Evolutionary conservation across 1,284 basidiomycete genomes (phyloP).

Genomic region (Salmacisia buchloeana): DNA sequence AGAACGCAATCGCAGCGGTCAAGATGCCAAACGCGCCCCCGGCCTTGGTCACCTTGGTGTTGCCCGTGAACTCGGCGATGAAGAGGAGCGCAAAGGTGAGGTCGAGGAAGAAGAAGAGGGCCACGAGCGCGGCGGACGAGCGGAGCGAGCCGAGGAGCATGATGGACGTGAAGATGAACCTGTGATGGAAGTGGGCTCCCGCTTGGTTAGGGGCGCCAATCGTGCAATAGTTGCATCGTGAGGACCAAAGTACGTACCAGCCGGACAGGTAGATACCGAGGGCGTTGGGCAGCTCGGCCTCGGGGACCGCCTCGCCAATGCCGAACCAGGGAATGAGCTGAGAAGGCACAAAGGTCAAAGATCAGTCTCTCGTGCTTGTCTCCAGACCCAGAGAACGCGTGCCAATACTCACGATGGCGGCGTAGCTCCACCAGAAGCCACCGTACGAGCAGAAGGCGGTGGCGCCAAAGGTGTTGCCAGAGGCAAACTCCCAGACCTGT

Average conservation of each 20-base stretch:
- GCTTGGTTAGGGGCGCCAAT: too few relatives aligned
- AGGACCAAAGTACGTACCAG: background rate
- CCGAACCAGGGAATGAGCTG: conserved; percentile 38
- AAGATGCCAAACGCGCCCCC: conserved; percentile 35
- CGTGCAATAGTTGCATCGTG: too few relatives aligned
- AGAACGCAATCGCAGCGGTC: conserved; percentile 42
- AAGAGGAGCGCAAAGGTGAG: conserved; percentile 55
- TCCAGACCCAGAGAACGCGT: conserved; percentile 60
- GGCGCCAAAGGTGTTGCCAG: conserved; percentile 61
- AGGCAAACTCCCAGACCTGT: conserved; percentile 64
- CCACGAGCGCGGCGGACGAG: conserved; percentile 48
- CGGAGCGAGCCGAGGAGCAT: conserved; percentile 12
- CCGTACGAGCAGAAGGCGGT: conserved; percentile 56
- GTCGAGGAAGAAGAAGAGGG: conserved; percentile 69
- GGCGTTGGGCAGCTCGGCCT: conserved; percentile 22
- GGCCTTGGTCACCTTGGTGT: conserved; percentile 26
- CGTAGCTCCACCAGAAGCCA: conserved; percentile 41
- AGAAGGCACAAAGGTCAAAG: background rate
- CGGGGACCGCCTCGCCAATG: conserved; percentile 23
- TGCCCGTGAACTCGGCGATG: conserved; percentile 35
- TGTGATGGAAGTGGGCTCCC: too few relatives aligned
- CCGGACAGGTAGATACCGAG: conserved; percentile 18
- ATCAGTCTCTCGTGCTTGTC: too few relatives aligned
- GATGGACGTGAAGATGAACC: conserved; percentile 45
- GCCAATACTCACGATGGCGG: conserved; percentile 22